Percentiles rank a stretch among this genome's conserved stretches.
Evolutionary conservation across 306 rosid genomes (phyloP).

Genomic region (cucumber (Cucumis sativus)): DNA sequence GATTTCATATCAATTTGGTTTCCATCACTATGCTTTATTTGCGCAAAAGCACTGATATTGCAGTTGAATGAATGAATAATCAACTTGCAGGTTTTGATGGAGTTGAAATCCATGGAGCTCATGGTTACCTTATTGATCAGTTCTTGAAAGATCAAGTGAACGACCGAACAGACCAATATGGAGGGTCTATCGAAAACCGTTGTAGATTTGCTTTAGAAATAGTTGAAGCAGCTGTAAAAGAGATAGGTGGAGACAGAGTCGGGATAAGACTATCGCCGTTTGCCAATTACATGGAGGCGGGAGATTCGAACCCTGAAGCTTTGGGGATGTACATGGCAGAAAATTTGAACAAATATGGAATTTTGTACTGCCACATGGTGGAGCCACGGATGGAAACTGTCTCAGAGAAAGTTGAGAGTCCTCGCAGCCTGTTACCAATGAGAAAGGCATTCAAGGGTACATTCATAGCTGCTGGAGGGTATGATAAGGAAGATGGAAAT

Average conservation of each 20-base stretch:
- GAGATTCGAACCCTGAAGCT: conserved; percentile 48
- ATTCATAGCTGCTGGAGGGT: conserved; percentile 19
- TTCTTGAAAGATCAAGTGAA: conserved; percentile 28
- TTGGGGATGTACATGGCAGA: conserved; percentile 38
- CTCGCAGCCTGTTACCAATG: conserved; percentile 26
- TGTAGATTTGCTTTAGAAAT: conserved; percentile 50
- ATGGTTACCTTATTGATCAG: conserved; percentile 28
- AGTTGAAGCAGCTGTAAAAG: conserved; percentile 25
- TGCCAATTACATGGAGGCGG: conserved; percentile 29
- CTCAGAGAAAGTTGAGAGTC: conserved; percentile 7
- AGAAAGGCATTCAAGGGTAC: conserved; percentile 23
- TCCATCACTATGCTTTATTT: too few relatives aligned
- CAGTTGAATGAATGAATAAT: neutral
- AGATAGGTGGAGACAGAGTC: conserved; percentile 48
- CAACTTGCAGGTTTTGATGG: conserved; percentile 26
- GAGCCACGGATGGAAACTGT: conserved; percentile 53
- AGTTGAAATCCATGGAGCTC: conserved; percentile 33
- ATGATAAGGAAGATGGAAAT: conserved; percentile 15
- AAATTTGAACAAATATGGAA: conserved; percentile 22
- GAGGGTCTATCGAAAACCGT: conserved; percentile 42
- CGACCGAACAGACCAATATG: conserved; percentile 24
- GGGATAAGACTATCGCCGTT: conserved; percentile 70
- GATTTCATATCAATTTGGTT: too few relatives aligned
- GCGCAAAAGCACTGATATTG: too few relatives aligned
- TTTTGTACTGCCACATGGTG: conserved; percentile 42